A percentile compares a stretch with the other conserved stretches of the same genome.
These are phyloP conservation scores for Ogataea philodendri DNA, from an alignment of 805 yeast species.

Conservation along the genomic window DNA sequence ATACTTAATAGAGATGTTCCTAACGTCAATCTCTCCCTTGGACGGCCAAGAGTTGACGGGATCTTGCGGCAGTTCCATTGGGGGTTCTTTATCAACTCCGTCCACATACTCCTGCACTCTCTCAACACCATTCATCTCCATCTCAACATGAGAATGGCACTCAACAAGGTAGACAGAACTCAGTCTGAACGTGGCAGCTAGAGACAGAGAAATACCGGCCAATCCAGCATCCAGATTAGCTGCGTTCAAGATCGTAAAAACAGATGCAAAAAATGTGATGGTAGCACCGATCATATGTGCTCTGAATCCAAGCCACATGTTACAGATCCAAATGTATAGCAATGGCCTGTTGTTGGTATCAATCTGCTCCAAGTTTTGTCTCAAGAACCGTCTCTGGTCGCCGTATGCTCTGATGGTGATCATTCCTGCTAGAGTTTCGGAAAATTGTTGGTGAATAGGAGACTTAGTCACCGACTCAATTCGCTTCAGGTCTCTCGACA, in stretches of 20 bases:
- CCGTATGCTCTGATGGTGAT: slow-evolving; percentile 96
- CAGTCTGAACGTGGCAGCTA: slow-evolving; percentile 86
- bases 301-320: slow-evolving; percentile 90
- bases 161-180: slow-evolving; percentile 92
- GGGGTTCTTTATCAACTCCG: slow-evolving; percentile 83
- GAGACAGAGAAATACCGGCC: slow-evolving; percentile 92
- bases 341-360: slow-evolving; percentile 89
- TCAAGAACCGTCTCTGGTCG: slow-evolving; percentile 80
- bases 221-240: slow-evolving; percentile 80
- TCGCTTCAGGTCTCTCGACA: slow-evolving; percentile 90
- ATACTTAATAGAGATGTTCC: slow-evolving; percentile 77
- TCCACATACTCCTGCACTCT: slow-evolving; percentile 83
- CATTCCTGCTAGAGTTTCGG: slow-evolving; percentile 90
- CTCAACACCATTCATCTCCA: slow-evolving; percentile 96
- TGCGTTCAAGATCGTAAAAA: slow-evolving; percentile 67
- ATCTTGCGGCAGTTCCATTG: slow-evolving; percentile 55
- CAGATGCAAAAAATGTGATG: slow-evolving; percentile 77
- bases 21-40: slow-evolving; percentile 72
- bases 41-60: slow-evolving; percentile 83
- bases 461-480: slow-evolving; percentile 85
- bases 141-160: slow-evolving; percentile 84
- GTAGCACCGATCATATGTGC: slow-evolving; percentile 81
- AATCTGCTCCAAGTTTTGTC: slow-evolving; percentile 73
- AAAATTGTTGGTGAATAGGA: slow-evolving; percentile 94
- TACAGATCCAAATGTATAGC: slow-evolving; percentile 92